A percentile compares a stretch with the other conserved stretches of the same genome.
Conservation (phyloP, 2,329 filamentous ascomycete species). For the Neofusicoccum ribis region DNA sequence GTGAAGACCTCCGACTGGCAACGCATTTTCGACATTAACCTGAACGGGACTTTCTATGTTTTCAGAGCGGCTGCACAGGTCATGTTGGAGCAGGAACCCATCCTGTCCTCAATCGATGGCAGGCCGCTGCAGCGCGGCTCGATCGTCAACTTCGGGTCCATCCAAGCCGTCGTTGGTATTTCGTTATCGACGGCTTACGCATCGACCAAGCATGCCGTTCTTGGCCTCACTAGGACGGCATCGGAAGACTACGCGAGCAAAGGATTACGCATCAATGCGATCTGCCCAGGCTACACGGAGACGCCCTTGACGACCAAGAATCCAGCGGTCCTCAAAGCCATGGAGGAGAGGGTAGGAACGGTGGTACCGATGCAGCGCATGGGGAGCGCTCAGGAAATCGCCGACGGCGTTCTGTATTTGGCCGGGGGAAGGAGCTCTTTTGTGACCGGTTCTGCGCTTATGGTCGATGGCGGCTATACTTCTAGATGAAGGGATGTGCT, state of each 20-base stretch:
- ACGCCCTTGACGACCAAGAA: conserved; percentile 28
- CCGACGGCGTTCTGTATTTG: conserved; percentile 31
- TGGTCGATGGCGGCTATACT: conserved; percentile 24
- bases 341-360: conserved; percentile 27
- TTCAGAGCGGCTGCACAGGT: conserved; percentile 42
- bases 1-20: conserved; percentile 42
- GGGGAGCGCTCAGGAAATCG: conserved; percentile 28
- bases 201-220: conserved; percentile 44
- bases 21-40: conserved; percentile 44
- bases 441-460: conserved; percentile 28
- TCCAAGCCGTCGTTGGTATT: conserved; percentile 43
- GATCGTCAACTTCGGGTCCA: conserved; percentile 42
- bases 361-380: conserved; percentile 30
- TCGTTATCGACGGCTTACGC: conserved; percentile 38
- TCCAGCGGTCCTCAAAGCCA: conserved; percentile 26
- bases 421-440: conserved; percentile 29
- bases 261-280: conserved; percentile 43
- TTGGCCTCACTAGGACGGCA: conserved; percentile 45
- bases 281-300: conserved; percentile 31
- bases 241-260: conserved; percentile 46
- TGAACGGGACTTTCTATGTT: conserved; percentile 47
- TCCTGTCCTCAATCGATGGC: conserved; percentile 39
- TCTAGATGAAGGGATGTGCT: too few relatives aligned
- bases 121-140: conserved; percentile 31
- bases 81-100: conserved; percentile 48